Percentiles rank a stretch among this genome's conserved stretches.
Conservation (phyloP, 1,284 basidiomycete genomes). For the Puccinia hordei region DNA sequence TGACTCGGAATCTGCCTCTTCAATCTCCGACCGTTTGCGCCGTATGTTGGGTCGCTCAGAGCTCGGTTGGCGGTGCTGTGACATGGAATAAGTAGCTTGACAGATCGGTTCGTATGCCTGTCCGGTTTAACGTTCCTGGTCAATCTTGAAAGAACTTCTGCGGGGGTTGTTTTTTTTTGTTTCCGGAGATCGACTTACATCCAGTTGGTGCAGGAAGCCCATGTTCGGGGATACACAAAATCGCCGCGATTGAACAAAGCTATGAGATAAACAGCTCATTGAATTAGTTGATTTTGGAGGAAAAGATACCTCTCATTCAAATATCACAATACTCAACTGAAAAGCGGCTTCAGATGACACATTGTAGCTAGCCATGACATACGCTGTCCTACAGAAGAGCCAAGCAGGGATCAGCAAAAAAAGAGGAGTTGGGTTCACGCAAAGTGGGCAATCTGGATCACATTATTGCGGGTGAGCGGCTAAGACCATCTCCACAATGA, state of each 20-base stretch:
- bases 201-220: conserved; percentile 54
- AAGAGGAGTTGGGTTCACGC: conserved; percentile 30
- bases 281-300: neutral
- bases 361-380: conserved; percentile 55
- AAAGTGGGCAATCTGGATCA: conserved; percentile 35
- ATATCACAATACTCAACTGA: conserved; percentile 1
- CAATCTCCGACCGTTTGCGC: conserved; percentile 32
- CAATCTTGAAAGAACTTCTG: neutral
- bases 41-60: neutral
- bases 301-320: neutral
- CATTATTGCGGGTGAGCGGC: conserved; percentile 57
- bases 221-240: conserved; percentile 57
- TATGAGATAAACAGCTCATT: neutral
- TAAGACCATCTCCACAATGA: conserved; percentile 76
- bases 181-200: conserved; percentile 74
- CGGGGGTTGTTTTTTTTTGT: too few species aligned
- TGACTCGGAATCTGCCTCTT: conserved; percentile 3
- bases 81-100: conserved; percentile 69
- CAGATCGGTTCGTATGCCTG: conserved; percentile 89
- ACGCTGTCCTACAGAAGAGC: conserved; percentile 68
- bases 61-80: neutral
- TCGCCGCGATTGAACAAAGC: conserved; percentile 55
- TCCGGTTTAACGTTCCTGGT: neutral
- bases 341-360: conserved; percentile 42
- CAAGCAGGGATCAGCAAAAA: conserved; percentile 62